Base-by-base conservation (phyloP, 2,329 filamentous ascomycete genomes). In the Pseudogymnoascus sp. region DNA sequence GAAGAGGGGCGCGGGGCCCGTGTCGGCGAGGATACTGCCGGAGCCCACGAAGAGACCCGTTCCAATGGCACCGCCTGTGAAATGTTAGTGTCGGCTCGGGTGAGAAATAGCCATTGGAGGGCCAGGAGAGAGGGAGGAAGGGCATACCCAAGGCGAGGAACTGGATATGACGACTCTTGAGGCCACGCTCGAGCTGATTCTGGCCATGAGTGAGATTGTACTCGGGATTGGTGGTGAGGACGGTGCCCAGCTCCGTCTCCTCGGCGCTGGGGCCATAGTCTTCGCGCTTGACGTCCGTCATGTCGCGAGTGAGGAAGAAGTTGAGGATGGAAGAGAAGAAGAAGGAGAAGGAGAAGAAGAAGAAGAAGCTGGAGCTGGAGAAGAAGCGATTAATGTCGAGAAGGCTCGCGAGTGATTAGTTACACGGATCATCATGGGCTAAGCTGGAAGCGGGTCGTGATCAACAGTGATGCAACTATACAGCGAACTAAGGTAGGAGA, bases 1-100 rank as follows among this genome's bases (percentile, higher is more conserved):
- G 72, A 91, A 82, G 15, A 91, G 76, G 0, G 88, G 86, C 4
- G 86, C 87, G 2, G 86, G 86, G 1, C 86, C 86, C 28, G 81
- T 80, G 9, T 76, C 75, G 35, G 80, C 76, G 62, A 87, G 75
- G 62, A 85, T 83, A 64, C 75, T 75, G 23, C 85, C 85, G 38
- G 82, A 84, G 63, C 84, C 83, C 65, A 88, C 79, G 71, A 87
- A 87, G 19, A 87, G 78, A 68, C 85, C 85, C 3, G 85, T 87
- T 63, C 85, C 85, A 67, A 87, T 87, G 21, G 82, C 83, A 65
- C 82, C 82, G 71, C 81, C 68, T 64, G 36, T 47, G 2, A 38
- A 35, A 50, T 59, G 64, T 68, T 26, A 67, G 64, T 62, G 33
- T 23, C 6, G 60, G 21, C n/a, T 35, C 7, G 10, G 15, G 33